Conservation (phyloP, 2,329 filamentous ascomycete genomes). For the Fusarium sp. region DNA sequence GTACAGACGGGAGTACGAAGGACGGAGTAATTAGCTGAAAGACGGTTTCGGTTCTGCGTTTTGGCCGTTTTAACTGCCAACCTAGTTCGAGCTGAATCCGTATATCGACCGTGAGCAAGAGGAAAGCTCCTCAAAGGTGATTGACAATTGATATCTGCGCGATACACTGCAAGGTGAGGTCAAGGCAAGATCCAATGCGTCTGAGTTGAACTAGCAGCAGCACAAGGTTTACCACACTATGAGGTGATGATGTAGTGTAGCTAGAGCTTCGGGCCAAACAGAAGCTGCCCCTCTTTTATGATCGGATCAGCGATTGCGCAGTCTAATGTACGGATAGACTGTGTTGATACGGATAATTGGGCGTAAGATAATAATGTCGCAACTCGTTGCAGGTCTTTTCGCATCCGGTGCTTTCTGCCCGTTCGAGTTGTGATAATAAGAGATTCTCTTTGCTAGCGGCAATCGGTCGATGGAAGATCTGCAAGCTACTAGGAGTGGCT, state of each 20-base stretch:
- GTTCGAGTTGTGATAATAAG: conserved; percentile 15
- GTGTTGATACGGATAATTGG: conserved; percentile 1
- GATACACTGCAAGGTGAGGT: neutral
- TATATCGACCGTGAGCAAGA: neutral
- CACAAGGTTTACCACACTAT: conserved; percentile 40
- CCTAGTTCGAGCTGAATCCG: neutral
- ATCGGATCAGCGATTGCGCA: conserved; percentile 34
- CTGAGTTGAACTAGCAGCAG: conserved; percentile 9
- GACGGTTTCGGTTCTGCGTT: conserved; percentile 7
- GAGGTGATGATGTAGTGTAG: conserved; percentile 38
- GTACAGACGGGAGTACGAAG: neutral
- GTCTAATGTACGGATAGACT: neutral
- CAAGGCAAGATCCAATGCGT: neutral
- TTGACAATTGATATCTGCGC: conserved; percentile 2
- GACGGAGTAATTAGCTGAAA: neutral
- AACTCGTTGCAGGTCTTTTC: conserved; percentile 9
- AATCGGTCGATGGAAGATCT: conserved; percentile 38
- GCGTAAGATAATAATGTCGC: conserved; percentile 17
- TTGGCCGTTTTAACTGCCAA: conserved; percentile 5
- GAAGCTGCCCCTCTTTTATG: conserved; percentile 42
- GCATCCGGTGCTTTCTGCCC: conserved; percentile 22
- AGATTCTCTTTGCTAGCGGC: conserved; percentile 10
- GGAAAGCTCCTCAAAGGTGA: neutral
- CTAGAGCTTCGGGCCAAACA: conserved; percentile 34
- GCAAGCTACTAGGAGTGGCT: conserved; percentile 20